phyloP scores from a whole-genome alignment of 805 yeast genomes.

The Millerago galiae region DNA sequence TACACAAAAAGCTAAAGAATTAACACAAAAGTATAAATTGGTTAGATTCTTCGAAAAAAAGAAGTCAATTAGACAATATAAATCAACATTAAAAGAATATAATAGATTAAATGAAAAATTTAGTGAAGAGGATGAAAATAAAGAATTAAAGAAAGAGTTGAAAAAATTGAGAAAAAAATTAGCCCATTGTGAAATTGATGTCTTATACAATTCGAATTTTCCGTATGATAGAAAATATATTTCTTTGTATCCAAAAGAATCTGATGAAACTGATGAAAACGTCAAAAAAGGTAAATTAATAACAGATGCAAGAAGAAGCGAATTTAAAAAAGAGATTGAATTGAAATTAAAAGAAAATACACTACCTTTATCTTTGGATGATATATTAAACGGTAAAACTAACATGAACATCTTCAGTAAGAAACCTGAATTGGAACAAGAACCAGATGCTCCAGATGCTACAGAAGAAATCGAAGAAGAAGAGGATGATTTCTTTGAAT shows the following conservation, averaged over 20 bases:
- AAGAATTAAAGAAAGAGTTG: slow-evolving; percentile 24
- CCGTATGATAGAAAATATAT: slow-evolving; percentile 78
- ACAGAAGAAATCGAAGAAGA: slow-evolving; percentile 23
- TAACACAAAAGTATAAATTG: slow-evolving; percentile 80
- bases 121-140: slow-evolving; percentile 23
- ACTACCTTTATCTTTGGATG: slow-evolving; percentile 52
- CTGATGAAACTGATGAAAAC: slow-evolving; percentile 16
- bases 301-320: slow-evolving; percentile 38
- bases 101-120: slow-evolving; percentile 22
- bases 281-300: slow-evolving; percentile 31
- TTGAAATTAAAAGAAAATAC: slow-evolving; percentile 44
- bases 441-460: slow-evolving; percentile 10
- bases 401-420: slow-evolving; percentile 7
- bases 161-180: slow-evolving; percentile 47
- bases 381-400: slow-evolving; percentile 31
- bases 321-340: slow-evolving; percentile 48
- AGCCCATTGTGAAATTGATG: slow-evolving; percentile 55
- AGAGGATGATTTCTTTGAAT: slow-evolving; percentile 25
- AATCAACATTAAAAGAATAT: slow-evolving; percentile 33
- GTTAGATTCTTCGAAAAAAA: slow-evolving; percentile 86
- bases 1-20: slow-evolving; percentile 39
- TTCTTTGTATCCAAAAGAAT: slow-evolving; percentile 58
- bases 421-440: slow-evolving; percentile 13
- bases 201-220: slow-evolving; percentile 68
- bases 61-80: slow-evolving; percentile 71